Base-by-base conservation (phyloP, 73 alveolate species). In the Paramecium caudatum region DNA sequence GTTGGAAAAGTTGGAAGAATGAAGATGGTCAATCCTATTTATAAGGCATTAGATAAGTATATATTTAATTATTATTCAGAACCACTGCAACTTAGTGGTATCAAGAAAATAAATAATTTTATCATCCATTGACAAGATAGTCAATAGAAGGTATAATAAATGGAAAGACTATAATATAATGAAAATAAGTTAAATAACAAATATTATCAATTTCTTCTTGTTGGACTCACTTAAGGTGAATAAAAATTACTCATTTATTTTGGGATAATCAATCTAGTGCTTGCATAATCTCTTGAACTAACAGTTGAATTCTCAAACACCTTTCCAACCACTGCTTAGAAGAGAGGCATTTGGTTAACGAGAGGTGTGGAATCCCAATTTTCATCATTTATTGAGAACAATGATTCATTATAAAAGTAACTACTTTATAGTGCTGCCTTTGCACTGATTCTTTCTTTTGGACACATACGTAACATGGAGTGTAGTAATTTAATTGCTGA, bases 71-170 rank as follows among this genome's bases (percentile, higher is more conserved):
- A 7, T 27, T 62, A 30, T 47, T 82, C 41, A 48, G 68, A 48
- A 27, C 55, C 8, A 25, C 82, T 12, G 95, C 94, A 16, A 61
- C 74, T 8, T 82, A 49, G 41, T 90, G 41, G 62, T 92, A 86
- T 48, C 74, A 78, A 15, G 91, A 90, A 63, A 55, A 90, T 61
- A 39, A 90, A 55, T 33, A 23, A 12, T 87, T 92, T 34, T 92
- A 91, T 90, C 95, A 92, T 90, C 93, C 96, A 39, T 90, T 90
- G 27, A 91, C 93, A 1, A 82, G 90, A 13, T 21, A 61, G 16
- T 68, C 92, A 16, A 85, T 85, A 13, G 69, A 85, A 55, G 50
- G 21, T 6, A 82, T 82, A 0, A 27, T 62, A 3, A 62, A 62
- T 23, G 30, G 12, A 4, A 62, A 32, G 34, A 62, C 82, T 27